phyloP scores from a whole-genome alignment of 805 yeast genomes.

The Tetrapisispora pingtungensis region DNA sequence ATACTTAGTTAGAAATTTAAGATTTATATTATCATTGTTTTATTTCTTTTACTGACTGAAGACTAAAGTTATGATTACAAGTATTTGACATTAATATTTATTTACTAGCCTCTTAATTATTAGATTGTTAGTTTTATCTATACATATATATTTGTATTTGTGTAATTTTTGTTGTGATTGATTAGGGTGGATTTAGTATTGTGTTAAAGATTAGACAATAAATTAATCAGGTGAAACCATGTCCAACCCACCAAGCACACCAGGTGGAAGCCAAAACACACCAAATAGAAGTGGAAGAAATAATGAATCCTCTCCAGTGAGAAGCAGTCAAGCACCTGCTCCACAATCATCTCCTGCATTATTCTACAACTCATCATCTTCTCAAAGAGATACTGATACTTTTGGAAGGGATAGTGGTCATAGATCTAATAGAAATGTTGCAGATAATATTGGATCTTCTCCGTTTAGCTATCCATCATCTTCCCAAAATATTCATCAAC shows the following conservation, averaged over 20 bases:
- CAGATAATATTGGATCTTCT: constrained; percentile 32
- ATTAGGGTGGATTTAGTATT: too few species aligned
- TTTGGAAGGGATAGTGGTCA: constrained; percentile 16
- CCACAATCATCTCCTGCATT: constrained; percentile 30
- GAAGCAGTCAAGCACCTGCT: constrained; percentile 27
- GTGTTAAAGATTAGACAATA: not conserved
- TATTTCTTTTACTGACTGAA: too few species aligned
- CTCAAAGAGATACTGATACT: constrained; percentile 23
- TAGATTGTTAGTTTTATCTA: too few species aligned
- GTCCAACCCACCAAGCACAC: constrained; percentile 18
- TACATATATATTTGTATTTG: too few species aligned
- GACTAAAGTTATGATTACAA: too few species aligned
- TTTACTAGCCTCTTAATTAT: too few species aligned
- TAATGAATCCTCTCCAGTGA: constrained; percentile 26
- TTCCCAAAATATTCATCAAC: constrained; percentile 12
- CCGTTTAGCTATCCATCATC: constrained; percentile 39
- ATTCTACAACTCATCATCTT: constrained; percentile 26
- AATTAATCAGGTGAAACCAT: constrained; percentile 5
- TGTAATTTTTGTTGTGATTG: too few species aligned
- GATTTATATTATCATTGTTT: too few species aligned
- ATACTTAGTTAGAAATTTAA: too few species aligned
- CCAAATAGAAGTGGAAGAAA: not conserved
- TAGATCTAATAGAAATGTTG: constrained; percentile 3
- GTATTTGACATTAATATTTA: too few species aligned
- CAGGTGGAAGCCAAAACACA: constrained; percentile 1